Evolutionary conservation across 805 yeast genomes (phyloP).

Genomic region (Geotrichum ghanense): DNA sequence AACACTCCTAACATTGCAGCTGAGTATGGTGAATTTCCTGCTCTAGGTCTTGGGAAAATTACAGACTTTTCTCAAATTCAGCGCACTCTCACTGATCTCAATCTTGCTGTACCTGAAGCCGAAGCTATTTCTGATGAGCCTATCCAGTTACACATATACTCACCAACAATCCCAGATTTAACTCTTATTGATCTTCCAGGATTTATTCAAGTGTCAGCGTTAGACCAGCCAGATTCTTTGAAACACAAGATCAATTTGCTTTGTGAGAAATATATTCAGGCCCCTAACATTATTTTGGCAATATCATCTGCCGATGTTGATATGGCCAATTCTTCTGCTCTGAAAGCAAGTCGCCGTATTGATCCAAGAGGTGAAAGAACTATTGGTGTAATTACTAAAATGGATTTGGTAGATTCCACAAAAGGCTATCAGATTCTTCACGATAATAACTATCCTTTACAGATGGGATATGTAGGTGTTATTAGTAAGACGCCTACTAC

Average conservation of each 20-base stretch:
- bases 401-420: conserved; percentile 78
- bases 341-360: conserved; percentile 75
- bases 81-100: conserved; percentile 72
- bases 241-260: conserved; percentile 67
- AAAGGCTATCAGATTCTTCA: conserved; percentile 56
- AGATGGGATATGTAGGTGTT: conserved; percentile 98
- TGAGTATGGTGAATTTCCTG: conserved; percentile 89
- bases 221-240: conserved; percentile 83
- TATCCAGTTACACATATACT: conserved; percentile 79
- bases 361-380: conserved; percentile 96
- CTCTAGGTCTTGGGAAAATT: conserved; percentile 66
- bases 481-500: conserved; percentile 61
- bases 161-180: conserved; percentile 85
- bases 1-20: conserved; percentile 75
- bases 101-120: conserved; percentile 78
- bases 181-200: conserved; percentile 96
- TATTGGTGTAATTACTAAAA: conserved; percentile 88
- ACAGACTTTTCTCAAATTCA: conserved; percentile 87
- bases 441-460: conserved; percentile 78
- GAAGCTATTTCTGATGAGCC: conserved; percentile 92
- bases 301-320: conserved; percentile 98
- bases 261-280: conserved; percentile 76
- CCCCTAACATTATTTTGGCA: conserved; percentile 90
- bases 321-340: conserved; percentile 89
- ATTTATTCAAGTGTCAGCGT: conserved; percentile 91